Base-by-base conservation (phyloP, 2,329 filamentous ascomycete species). In the Cladobotryum mycophilum region DNA sequence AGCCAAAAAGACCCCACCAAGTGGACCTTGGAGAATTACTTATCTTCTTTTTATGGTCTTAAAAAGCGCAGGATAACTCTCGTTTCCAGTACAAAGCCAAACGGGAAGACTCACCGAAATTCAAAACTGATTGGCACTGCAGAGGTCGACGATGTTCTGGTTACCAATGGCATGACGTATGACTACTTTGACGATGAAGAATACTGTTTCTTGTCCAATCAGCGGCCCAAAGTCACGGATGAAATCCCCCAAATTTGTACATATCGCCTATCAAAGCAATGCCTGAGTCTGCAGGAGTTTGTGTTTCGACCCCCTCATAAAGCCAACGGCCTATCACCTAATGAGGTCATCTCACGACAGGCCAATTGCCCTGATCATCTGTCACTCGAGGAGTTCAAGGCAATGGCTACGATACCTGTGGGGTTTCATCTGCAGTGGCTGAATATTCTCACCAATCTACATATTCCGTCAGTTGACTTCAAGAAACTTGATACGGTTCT, bases 381-480 rank as follows among this genome's bases (percentile, higher is more conserved):
- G 40, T 69, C 73, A 0, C 52, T 80, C 0, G 72, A 75, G 1
- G 80, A 86, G 49, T 84, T 74, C 58, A 74, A 76, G 49, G 66
- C 72, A 0, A 71, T 84, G n/a, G 67, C 70, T 0, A 59, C 71
- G 0, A 55, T 85, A 3, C 70, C 75, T 0, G 59, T 75, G 1
- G 80, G 80, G 0, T 52, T 68, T 15, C 58, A 62, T 1, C 62
- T 82, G 8, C 76, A 80, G 46, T 85, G 80, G 76, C 58, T 68
- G 8, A 84, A 82, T 48, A 73, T 85, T 3, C 58, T 81, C 0
- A 58, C 68, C 1, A 74, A 83, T 56, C 61, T 85, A 3, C 61
- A 64, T 0, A 64, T 67, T 1, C 72, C 75, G 0, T 66, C 66
- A 1, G 47, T 85, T 0, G 73, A 80, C 41, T 74, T 81, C 35